phyloP scores from a whole-genome alignment of 257 asterid genomes.

The Echites panduratus region DNA sequence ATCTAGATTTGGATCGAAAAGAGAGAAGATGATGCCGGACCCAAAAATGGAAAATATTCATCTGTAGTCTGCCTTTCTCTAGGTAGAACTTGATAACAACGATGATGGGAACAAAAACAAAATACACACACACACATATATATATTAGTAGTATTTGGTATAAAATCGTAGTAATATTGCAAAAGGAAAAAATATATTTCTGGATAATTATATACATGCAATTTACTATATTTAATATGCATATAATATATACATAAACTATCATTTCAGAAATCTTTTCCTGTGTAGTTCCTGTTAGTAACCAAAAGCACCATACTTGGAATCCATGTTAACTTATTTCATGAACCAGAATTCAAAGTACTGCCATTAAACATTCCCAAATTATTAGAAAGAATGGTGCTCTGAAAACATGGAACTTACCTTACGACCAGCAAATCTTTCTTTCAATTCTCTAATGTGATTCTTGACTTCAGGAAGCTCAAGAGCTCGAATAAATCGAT shows the following conservation, averaged over 20 bases:
- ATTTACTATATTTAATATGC: background rate
- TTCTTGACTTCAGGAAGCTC: conserved; percentile 65
- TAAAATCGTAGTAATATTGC: background rate
- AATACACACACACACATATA: too few relatives aligned
- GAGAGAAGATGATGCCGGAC: background rate
- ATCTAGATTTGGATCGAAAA: background rate
- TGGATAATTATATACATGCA: background rate
- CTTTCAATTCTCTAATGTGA: conserved; percentile 72
- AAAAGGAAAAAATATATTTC: background rate
- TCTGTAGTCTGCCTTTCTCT: background rate
- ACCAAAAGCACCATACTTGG: background rate
- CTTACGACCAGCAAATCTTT: conserved; percentile 81
- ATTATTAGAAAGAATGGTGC: background rate
- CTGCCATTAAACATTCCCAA: background rate
- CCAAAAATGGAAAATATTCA: too few relatives aligned
- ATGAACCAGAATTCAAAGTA: background rate
- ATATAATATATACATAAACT: background rate
- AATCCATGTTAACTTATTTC: background rate
- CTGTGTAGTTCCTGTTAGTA: background rate
- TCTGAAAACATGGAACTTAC: conserved; percentile 23
- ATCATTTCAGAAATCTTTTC: background rate
- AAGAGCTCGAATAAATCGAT: conserved; percentile 82
- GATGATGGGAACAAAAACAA: background rate
- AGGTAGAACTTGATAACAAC: background rate
- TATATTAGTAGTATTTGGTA: background rate